These are phyloP conservation scores for Aspergillus fructus DNA, from an alignment of 2,329 filamentous ascomycete genomes.

Conservation along the genomic window DNA sequence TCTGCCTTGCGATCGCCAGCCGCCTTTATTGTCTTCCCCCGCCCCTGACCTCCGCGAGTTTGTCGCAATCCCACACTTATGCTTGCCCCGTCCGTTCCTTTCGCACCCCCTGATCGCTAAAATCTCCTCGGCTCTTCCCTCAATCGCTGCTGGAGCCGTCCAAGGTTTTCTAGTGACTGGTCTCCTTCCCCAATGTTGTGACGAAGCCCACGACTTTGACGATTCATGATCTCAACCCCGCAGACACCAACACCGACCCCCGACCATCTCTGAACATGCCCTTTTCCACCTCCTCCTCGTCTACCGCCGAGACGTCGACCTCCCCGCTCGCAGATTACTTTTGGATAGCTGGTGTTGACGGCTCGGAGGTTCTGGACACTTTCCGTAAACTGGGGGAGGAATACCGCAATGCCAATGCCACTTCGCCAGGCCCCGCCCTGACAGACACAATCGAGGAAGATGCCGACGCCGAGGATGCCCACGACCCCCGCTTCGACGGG, in stretches of 20 bases:
- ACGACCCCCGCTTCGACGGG: conserved; percentile 25
- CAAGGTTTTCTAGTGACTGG: conserved; percentile 11
- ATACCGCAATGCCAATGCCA: conserved; percentile 38
- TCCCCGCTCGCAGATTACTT: conserved; percentile 65
- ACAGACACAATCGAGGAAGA: conserved; percentile 63
- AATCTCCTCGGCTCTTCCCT: conserved; percentile 8
- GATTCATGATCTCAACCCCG: conserved; percentile 23
- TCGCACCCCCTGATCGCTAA: conserved; percentile 6
- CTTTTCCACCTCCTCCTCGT: conserved; percentile 23
- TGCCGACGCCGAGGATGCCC: conserved; percentile 54
- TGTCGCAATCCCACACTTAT: conserved; percentile 25
- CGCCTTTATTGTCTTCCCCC: not conserved
- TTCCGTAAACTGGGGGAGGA: conserved; percentile 44
- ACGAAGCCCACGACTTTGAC: conserved; percentile 25
- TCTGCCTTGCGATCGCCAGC: conserved; percentile 6
- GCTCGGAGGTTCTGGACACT: conserved; percentile 46
- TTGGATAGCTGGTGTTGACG: conserved; percentile 58
- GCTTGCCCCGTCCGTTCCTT: conserved; percentile 17
- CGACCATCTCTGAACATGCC: conserved; percentile 30
- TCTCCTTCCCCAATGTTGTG: conserved; percentile 19
- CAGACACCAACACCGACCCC: conserved; percentile 3
- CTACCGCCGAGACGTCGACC: conserved; percentile 42
- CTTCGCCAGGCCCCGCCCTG: conserved; percentile 39
- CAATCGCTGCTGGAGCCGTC: conserved; percentile 1
- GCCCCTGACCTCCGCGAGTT: conserved; percentile 16